Base-by-base conservation (phyloP, 139 green algal genomes). In the Closterium sp. region DNA sequence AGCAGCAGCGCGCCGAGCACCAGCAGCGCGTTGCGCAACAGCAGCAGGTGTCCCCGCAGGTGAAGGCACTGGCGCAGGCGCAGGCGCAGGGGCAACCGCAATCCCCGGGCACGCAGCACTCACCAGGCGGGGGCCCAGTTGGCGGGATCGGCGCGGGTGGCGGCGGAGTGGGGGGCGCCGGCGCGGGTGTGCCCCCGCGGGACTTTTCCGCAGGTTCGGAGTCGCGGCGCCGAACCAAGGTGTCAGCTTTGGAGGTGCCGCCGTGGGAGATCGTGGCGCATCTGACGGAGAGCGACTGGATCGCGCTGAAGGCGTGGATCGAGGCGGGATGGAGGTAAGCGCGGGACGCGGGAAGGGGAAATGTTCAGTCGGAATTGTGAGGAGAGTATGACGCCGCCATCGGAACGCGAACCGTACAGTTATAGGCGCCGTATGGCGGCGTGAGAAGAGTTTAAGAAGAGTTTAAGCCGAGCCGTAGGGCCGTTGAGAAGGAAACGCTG, bases 211-310 rank as follows among this genome's bases (percentile, higher is more conserved):
- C 2, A 76, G 83, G 83, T 86, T 86, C 83, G 83, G 83, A 32
- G 83, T 32, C 83, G 83, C 30, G 30, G 16, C 55, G 55, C 55
- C 55, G 55, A 76, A 76, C 55, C 55, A 76, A 76, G 55, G 55
- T 76, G 55, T 76, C 55, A 76, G 83, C 83, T 86, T 32, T 86
- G 83, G 83, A 86, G n/a, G 30, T 86, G 7, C 83, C 83, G n/a
- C 83, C 83, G 5, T 86, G 83, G 83, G 83, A 86, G 30, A 33
- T 86, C 30, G 83, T 86, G 83, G 83, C 83, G 83, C n/a, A 86
- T 33, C n/a, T 86, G 30, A 33, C 30, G 83, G 83, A 86, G 5
- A 86, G 83, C 83, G 83, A 86, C 12, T 86, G 83, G 83, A 34
- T 86, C 30, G 83, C 83, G 30, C 30, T 86, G 7, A 86, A 86